Evolutionary conservation across 2,329 filamentous ascomycete genomes (phyloP), one percentile per base, ranked within the genome.

Genomic region (Aureobasidium sp.): DNA sequence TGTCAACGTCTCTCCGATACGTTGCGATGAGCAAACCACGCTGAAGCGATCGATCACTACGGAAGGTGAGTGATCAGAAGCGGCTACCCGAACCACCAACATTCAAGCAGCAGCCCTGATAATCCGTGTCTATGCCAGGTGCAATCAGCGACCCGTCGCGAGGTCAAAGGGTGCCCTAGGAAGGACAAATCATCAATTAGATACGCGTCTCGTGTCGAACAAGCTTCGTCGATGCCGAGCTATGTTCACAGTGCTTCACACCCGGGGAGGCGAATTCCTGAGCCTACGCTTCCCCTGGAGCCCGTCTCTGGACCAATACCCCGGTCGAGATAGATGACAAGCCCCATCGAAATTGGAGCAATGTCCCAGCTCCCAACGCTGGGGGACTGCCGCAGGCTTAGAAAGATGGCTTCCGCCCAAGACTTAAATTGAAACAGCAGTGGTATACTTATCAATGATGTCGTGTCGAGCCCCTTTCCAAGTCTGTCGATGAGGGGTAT

Each of bases 351-450:
- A 30, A 58, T 58, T 58, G 32, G 42, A 30, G 21, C 30, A 57
- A 45, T 44, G 29, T 34, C 53, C 53, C 53, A 36, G 41, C 41
- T 44, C n/a, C 39, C 50, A 32, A 16, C 13, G 11, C 15, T 41
- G 16, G n/a, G 53, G 53, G 53, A 45, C 53, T 34, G 53, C 53
- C 41, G 27, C 27, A 42, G 45, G 34, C 54, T 47, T 48, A 30
- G 42, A 21, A 25, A n/a, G 25, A 27, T 53, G 39, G 58, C 58
- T 52, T 34, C 59, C 47, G 47, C 59, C 34, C 37, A 52, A 29
- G 27, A 45, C 48, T 61, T 36, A 53, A 53, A 27, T 11, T 61
- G 59, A 61, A 61, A 61, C 59, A 30, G 25, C 32, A 45, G 53
- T 45, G 53, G 53, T 57, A 57, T 44, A 57, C 36, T 36, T 45